Evolutionary conservation across 2,329 filamentous ascomycete genomes (phyloP), one percentile per base, ranked within the genome.

Genomic region (Monilinia vaccinii-corymbosi): DNA sequence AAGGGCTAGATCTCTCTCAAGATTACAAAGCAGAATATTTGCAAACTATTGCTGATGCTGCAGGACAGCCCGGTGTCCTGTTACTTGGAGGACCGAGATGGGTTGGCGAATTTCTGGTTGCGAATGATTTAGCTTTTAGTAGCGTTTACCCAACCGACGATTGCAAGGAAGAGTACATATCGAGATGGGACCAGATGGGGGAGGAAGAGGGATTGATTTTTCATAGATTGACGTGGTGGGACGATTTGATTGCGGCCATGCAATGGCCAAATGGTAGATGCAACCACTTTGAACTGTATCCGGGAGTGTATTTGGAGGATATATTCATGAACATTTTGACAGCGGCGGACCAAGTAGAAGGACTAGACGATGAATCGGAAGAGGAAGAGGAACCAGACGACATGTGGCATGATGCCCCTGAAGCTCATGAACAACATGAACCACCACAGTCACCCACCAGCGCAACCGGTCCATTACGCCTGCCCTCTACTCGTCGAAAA

Each of bases 141-240:
- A 59, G 57, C 34, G 57, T 59, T 16, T 59, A 45, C 23, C 57
- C 57, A 14, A 28, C 7, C 14, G 9, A 36, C 5, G 32, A 55
- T 28, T 52, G 42, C 31, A 53, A 32, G 18, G 57, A 59, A 16
- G 57, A 59, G 32, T 59, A 59, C 23, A 38, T 23, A 18, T 6
- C n/a, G 25, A 53, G 57, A 45, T 59, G 57, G 57, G 49, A 59
- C 9, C 28, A 53, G 16, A 53, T 59, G 57, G 57, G 57, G 1
- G 57, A 46, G 28, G 57, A 55, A n/a, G 36, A 36, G 25, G 31
- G 38, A 16, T 46, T 46, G 13, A 36, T 59, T 38, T 9, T 40
- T 10, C 48, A 59, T 21, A 36, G 57, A n/a, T 46, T 59, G 40
- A 45, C 50, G 7, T 45, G 38, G 31, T 59, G 57, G 57, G 57